phyloP scores from a whole-genome alignment of 345 rosid species.

The Draba incana region DNA sequence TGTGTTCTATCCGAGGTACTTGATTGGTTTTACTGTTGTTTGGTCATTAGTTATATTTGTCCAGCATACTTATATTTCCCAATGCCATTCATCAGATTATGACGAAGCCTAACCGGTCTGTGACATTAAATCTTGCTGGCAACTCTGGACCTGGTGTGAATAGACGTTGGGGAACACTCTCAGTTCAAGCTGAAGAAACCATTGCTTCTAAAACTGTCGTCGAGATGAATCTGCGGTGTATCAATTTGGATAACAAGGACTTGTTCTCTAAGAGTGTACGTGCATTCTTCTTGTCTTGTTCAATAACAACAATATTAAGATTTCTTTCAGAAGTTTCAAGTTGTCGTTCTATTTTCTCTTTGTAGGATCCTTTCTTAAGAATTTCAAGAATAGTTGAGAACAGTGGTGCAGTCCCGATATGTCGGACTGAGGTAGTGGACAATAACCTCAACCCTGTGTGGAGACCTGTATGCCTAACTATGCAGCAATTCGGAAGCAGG shows the following conservation, averaged over 20 bases:
- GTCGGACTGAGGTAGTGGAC: slow-evolving; percentile 76
- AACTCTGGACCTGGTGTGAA: slow-evolving; percentile 43
- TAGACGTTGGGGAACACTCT: slow-evolving; percentile 61
- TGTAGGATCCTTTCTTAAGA: slow-evolving; percentile 83
- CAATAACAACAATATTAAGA: neutral
- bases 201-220: slow-evolving; percentile 59
- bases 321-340: slow-evolving; percentile 1
- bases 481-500: slow-evolving; percentile 89
- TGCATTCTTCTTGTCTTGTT: slow-evolving; percentile 12
- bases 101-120: slow-evolving; percentile 53
- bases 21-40: slow-evolving; percentile 20
- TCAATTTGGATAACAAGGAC: slow-evolving; percentile 69
- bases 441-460: slow-evolving; percentile 79
- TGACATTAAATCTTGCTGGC: slow-evolving; percentile 57
- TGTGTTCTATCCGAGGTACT: slow-evolving; percentile 69
- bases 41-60: slow-evolving; percentile 2
- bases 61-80: neutral
- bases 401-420: slow-evolving; percentile 61
- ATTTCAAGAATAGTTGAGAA: slow-evolving; percentile 71
- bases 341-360: slow-evolving; percentile 12
- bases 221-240: slow-evolving; percentile 59
- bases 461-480: slow-evolving; percentile 63
- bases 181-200: slow-evolving; percentile 75
- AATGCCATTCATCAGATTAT: slow-evolving; percentile 52
- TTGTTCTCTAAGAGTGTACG: slow-evolving; percentile 81